Percentiles rank a stretch among this genome's conserved stretches.
Conservation (phyloP, 345 rosid species). For the Raphanus raphanistrum region DNA sequence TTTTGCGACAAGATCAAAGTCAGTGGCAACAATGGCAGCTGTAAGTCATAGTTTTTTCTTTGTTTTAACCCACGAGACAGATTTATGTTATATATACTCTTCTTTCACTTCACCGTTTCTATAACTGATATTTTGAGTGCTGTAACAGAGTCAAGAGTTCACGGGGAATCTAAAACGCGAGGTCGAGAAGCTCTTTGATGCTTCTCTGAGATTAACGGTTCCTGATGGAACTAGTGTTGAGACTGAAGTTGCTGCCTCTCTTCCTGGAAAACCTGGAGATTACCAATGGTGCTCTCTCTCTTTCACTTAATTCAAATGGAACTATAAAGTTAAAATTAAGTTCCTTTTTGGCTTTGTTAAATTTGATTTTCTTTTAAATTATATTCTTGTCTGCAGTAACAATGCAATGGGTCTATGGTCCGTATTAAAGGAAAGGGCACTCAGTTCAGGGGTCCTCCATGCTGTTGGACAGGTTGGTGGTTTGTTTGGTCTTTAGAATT, state of each 20-base stretch:
- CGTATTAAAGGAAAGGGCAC: conserved; percentile 66
- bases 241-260: conserved; percentile 67
- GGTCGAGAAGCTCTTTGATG: conserved; percentile 61
- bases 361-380: neutral
- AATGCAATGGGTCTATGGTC: conserved; percentile 92
- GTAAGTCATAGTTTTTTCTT: conserved; percentile 42
- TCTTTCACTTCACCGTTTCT: neutral
- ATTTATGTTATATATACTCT: neutral
- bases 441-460: conserved; percentile 68
- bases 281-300: conserved; percentile 72
- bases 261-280: conserved; percentile 68
- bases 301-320: neutral
- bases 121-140: conserved; percentile 1
- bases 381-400: conserved; percentile 51
- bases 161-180: conserved; percentile 62
- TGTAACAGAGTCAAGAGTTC: conserved; percentile 53
- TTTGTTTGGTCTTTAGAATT: neutral
- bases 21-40: conserved; percentile 61
- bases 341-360: neutral
- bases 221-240: conserved; percentile 64
- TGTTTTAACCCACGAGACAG: neutral
- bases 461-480: conserved; percentile 78
- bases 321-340: neutral
- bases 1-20: conserved; percentile 35
- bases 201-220: conserved; percentile 56